phyloP scores from a whole-genome alignment of 371 early-diverging fungal genomes.

The Syncephalastrum sp. region DNA sequence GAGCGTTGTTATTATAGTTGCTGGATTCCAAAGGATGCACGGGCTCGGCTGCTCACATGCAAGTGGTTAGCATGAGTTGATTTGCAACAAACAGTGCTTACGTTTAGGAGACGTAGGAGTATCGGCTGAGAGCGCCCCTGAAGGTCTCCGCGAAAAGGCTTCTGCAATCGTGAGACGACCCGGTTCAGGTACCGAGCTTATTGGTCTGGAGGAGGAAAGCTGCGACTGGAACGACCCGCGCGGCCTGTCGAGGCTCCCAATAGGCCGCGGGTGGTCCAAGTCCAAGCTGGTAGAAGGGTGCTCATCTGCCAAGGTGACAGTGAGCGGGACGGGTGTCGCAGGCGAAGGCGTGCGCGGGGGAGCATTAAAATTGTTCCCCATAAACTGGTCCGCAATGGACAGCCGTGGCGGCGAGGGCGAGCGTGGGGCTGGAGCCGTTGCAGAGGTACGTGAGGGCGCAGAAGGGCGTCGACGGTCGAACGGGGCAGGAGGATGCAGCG shows the following conservation, averaged over 20 bases:
- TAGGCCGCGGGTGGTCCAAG: neutral
- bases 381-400: conserved; percentile 45
- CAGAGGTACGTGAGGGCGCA: conserved; percentile 1
- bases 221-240: neutral
- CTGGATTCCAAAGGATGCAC: conserved; percentile 17
- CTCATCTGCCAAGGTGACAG: conserved; percentile 4
- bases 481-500: neutral
- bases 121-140: conserved; percentile 4
- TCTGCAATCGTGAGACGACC: conserved; percentile 37
- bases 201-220: neutral
- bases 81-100: neutral
- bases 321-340: neutral
- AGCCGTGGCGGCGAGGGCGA: conserved; percentile 16
- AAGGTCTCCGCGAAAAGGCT: conserved; percentile 26
- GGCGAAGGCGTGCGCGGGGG: neutral
- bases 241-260: neutral
- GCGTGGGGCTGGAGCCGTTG: neutral
- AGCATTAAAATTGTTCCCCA: conserved; percentile 14
- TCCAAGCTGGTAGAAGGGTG: conserved; percentile 5
- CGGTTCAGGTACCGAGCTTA: conserved; percentile 15
- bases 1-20: conserved; percentile 6
- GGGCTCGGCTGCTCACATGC: conserved; percentile 6
- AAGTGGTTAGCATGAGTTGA: neutral
- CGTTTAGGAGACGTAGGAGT: neutral
- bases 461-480: conserved; percentile 10